Evolutionary conservation across 2,329 filamentous ascomycete species (phyloP).

Genomic region (Aspergillus niger): DNA sequence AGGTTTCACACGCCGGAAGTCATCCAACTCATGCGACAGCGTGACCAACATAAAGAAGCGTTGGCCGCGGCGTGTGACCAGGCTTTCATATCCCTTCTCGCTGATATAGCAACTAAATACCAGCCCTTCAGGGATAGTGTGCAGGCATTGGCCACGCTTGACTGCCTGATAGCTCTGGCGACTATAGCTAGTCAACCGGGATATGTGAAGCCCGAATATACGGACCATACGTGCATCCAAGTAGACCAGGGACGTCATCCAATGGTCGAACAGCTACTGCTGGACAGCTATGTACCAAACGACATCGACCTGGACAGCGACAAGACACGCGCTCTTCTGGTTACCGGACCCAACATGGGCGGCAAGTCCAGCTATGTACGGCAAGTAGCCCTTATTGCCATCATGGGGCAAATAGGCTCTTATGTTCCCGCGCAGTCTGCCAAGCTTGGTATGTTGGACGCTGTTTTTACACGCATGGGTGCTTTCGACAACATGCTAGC

Average conservation of each 20-base stretch:
- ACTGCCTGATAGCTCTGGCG: constrained; percentile 85
- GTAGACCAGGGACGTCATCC: constrained; percentile 81
- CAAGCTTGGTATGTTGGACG: constrained; percentile 78
- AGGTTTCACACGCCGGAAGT: constrained; percentile 95
- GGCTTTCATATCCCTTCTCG: constrained; percentile 73
- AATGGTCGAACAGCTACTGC: constrained; percentile 89
- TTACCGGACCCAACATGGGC: constrained; percentile 98
- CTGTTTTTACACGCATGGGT: constrained; percentile 93
- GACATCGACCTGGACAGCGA: constrained; percentile 71
- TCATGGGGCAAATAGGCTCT: constrained; percentile 92
- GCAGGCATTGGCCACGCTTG: constrained; percentile 79
- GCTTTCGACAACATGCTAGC: constrained; percentile 95
- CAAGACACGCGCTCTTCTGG: constrained; percentile 71
- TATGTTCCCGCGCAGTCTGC: constrained; percentile 83
- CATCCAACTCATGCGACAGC: constrained; percentile 75
- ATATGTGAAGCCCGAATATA: constrained; percentile 76
- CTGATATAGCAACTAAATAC: constrained; percentile 78
- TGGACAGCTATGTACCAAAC: constrained; percentile 89
- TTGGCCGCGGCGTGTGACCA: constrained; percentile 87
- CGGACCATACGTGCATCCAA: constrained; percentile 66
- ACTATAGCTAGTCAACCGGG: constrained; percentile 82
- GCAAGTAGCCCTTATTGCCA: constrained; percentile 83
- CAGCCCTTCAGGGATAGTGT: constrained; percentile 87
- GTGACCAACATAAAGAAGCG: constrained; percentile 92
- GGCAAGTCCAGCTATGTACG: constrained; percentile 98